Conservation (phyloP, 768 basidiomycete species). For the Calocybe indica region DNA sequence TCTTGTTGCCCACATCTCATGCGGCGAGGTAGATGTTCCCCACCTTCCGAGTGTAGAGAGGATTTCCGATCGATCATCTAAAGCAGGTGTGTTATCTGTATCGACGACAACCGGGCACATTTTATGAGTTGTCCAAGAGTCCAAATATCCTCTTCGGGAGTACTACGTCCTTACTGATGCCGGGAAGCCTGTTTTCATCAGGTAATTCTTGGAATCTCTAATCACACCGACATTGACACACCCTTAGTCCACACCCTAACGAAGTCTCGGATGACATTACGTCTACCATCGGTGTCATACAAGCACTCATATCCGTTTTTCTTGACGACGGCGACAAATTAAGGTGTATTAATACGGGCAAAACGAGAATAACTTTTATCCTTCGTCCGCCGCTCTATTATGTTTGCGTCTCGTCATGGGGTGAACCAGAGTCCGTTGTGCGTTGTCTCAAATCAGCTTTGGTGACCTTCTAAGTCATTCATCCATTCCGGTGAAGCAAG, state of each 20-base stretch:
- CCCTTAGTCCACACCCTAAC: constrained; percentile 40
- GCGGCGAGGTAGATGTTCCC: constrained; percentile 18
- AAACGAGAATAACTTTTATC: constrained; percentile 80
- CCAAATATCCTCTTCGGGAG: constrained; percentile 53
- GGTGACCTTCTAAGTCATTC: neutral
- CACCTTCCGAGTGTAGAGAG: constrained; percentile 22
- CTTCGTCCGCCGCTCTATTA: constrained; percentile 88
- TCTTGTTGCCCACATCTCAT: constrained; percentile 18
- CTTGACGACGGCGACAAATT: constrained; percentile 86
- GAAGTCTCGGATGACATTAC: constrained; percentile 63
- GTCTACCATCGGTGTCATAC: constrained; percentile 85
- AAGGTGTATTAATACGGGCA: constrained; percentile 78
- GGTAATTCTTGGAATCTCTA: constrained; percentile 37
- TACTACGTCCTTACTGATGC: constrained; percentile 94
- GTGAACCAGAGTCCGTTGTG: constrained; percentile 95
- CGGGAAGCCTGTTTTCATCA: constrained; percentile 95
- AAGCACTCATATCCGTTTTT: constrained; percentile 94
- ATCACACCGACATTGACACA: neutral
- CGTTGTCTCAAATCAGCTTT: constrained; percentile 22
- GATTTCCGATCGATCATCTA: constrained; percentile 32
- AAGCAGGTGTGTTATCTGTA: constrained; percentile 24
- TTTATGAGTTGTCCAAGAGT: constrained; percentile 20
- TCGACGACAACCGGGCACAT: neutral
- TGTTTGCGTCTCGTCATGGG: constrained; percentile 87
- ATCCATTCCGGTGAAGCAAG: constrained; percentile 60